Evolutionary conservation across 2,329 filamentous ascomycete species (phyloP), one percentile per base, ranked within the genome.

Genomic region (Colletotrichum lupini): DNA sequence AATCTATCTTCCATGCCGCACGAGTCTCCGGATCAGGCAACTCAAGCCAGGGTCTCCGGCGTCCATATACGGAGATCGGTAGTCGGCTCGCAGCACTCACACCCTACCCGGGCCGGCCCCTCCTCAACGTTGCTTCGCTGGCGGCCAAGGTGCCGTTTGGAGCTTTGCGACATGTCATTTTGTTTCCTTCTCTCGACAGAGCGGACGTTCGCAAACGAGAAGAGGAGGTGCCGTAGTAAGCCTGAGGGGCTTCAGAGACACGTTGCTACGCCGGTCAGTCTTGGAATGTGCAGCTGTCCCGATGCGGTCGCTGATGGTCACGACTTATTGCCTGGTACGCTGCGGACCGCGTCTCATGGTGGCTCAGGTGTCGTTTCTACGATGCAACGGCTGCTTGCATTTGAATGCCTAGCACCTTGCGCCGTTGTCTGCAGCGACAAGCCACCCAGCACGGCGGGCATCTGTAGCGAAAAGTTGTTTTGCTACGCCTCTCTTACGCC

Each of bases 81-180:
- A 72, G 56, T 72, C 72, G 72, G 72, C 56, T 74, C 68, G 68
- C 57, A 67, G 53, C 56, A 46, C 55, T 62, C 72, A 67, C 67
- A 67, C 68, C 61, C 68, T 58, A 30, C 56, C 72, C 49, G 68
- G 57, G 46, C 65, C 68, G 57, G 49, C 12, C 57, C 68, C 42
- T 49, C 52, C 58, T 65, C 46, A 42, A 65, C 67, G 60, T 65
- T 73, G 70, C 70, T 65, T 70, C 55, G 70, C 55, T 73, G 70
- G 56, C 70, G 53, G 46, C 66, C 67, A 52, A 56, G 46, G 62
- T 68, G 52, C 53, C 24, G 28, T 46, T 49, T 30, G 32, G 59
- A 22, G 66, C 24, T 63, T 68, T 73, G 8, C 60, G 70, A 73
- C 67, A 8, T 70, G 56, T 73, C 70, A 61, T 32, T 60, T 60